Conservation (phyloP, 805 yeast genomes). For the Zygosaccharomyces bisporus region DNA sequence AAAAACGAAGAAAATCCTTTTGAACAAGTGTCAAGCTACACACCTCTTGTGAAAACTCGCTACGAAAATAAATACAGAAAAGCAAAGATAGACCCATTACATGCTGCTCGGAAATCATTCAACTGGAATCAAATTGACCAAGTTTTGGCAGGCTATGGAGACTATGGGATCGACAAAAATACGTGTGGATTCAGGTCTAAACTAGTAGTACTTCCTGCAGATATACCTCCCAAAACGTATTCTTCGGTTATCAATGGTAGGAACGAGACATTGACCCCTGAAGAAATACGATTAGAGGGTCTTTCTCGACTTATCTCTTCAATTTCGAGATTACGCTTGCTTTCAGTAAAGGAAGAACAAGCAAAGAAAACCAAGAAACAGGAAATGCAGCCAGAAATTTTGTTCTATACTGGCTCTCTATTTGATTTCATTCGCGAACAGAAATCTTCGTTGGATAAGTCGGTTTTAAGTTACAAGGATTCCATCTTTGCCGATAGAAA, state of each 20-base stretch:
- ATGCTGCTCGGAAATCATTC: slow-evolving; percentile 49
- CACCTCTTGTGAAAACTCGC: slow-evolving; percentile 67
- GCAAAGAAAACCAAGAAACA: slow-evolving; percentile 36
- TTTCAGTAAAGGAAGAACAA: slow-evolving; percentile 41
- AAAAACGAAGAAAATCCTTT: slow-evolving; percentile 34
- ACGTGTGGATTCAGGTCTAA: slow-evolving; percentile 63
- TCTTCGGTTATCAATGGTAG: slow-evolving; percentile 41
- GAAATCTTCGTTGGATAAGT: slow-evolving; percentile 40
- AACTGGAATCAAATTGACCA: slow-evolving; percentile 95
- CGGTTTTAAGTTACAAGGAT: slow-evolving; percentile 36
- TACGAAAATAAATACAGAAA: slow-evolving; percentile 64
- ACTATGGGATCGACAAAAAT: slow-evolving; percentile 51
- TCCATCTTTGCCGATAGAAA: slow-evolving; percentile 34
- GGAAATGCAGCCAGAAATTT: slow-evolving; percentile 67
- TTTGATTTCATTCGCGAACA: slow-evolving; percentile 58
- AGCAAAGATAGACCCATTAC: slow-evolving; percentile 53
- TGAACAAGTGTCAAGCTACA: slow-evolving; percentile 40
- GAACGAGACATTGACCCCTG: slow-evolving; percentile 66
- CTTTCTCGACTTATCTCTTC: slow-evolving; percentile 60
- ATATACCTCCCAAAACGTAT: slow-evolving; percentile 51
- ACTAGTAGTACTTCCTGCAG: slow-evolving; percentile 79
- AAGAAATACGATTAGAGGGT: slow-evolving; percentile 92
- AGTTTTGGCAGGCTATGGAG: slow-evolving; percentile 85
- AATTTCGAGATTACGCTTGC: slow-evolving; percentile 55
- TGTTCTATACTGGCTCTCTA: slow-evolving; percentile 83